These are phyloP conservation scores for Quercus agrifolia DNA, from an alignment of 306 rosid genomes.

Conservation along the genomic window DNA sequence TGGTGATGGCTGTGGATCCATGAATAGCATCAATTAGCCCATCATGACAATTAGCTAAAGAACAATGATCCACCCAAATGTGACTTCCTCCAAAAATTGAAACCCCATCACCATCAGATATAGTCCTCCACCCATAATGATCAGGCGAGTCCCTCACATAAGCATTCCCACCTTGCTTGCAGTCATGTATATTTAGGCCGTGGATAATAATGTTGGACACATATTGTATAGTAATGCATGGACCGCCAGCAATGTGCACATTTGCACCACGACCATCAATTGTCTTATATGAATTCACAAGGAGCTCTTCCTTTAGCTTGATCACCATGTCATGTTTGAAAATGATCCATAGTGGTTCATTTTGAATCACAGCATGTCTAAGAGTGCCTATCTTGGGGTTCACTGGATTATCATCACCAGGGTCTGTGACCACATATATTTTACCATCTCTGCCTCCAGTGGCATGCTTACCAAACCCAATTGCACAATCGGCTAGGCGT, in stretches of 20 bases:
- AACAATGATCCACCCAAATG: constrained; percentile 90
- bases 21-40: constrained; percentile 81
- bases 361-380: constrained; percentile 70
- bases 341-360: constrained; percentile 77
- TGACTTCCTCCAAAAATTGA: constrained; percentile 87
- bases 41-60: constrained; percentile 67
- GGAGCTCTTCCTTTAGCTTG: constrained; percentile 58
- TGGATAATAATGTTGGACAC: constrained; percentile 78
- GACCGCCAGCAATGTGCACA: constrained; percentile 92
- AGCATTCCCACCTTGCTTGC: constrained; percentile 75
- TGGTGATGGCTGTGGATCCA: constrained; percentile 83
- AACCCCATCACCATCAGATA: constrained; percentile 83
- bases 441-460: constrained; percentile 84
- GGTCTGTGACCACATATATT: constrained; percentile 67
- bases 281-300: constrained; percentile 85
- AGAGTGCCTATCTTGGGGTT: constrained; percentile 79
- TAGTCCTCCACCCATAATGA: constrained; percentile 82
- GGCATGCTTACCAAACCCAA: constrained; percentile 84
- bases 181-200: constrained; percentile 80
- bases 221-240: constrained; percentile 83
- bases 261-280: constrained; percentile 79
- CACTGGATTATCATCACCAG: constrained; percentile 61
- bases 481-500: constrained; percentile 70
- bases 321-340: constrained; percentile 79
- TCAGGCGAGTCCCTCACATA: constrained; percentile 77